These are phyloP conservation scores for Fusarium transvaalense DNA, from an alignment of 2,329 filamentous ascomycete genomes.

Conservation along the genomic window DNA sequence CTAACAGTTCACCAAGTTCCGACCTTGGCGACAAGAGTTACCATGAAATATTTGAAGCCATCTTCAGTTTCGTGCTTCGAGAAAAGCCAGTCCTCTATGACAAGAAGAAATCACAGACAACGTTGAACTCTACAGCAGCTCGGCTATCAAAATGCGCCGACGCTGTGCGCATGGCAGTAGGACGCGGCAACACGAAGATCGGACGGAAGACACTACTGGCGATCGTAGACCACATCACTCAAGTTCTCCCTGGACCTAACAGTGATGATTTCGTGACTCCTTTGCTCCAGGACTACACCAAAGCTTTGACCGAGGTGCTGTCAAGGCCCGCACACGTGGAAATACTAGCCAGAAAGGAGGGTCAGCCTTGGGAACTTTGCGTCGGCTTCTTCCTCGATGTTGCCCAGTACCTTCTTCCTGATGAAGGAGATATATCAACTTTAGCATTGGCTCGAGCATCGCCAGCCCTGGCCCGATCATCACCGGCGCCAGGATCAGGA, in stretches of 20 bases:
- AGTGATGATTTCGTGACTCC: slow-evolving; percentile 75
- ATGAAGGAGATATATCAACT: slow-evolving; percentile 55
- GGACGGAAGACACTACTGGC: slow-evolving; percentile 82
- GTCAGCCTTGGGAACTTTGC: slow-evolving; percentile 75
- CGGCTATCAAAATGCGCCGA: slow-evolving; percentile 77
- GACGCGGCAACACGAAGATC: slow-evolving; percentile 75
- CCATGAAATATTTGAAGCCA: slow-evolving; percentile 81
- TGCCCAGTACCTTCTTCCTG: slow-evolving; percentile 60
- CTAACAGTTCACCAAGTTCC: slow-evolving; percentile 47
- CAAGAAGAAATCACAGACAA: slow-evolving; percentile 60
- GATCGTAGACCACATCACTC: slow-evolving; percentile 83
- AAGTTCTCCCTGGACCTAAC: slow-evolving; percentile 73
- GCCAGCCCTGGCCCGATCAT: slow-evolving; percentile 60
- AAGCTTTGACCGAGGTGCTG: slow-evolving; percentile 77
- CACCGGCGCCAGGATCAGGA: slow-evolving; percentile 58
- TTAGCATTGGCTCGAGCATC: slow-evolving; percentile 58
- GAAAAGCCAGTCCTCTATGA: slow-evolving; percentile 76
- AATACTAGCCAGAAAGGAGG: slow-evolving; percentile 70
- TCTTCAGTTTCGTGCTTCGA: slow-evolving; percentile 76
- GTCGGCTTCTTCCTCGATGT: slow-evolving; percentile 79
- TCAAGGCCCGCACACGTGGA: slow-evolving; percentile 83
- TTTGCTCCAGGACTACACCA: slow-evolving; percentile 82
- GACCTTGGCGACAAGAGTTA: slow-evolving; percentile 80
- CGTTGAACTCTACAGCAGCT: slow-evolving; percentile 62
- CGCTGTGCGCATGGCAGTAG: slow-evolving; percentile 78